phyloP scores from a whole-genome alignment of 2,329 filamentous ascomycete genomes.

The Penicillium sp. region DNA sequence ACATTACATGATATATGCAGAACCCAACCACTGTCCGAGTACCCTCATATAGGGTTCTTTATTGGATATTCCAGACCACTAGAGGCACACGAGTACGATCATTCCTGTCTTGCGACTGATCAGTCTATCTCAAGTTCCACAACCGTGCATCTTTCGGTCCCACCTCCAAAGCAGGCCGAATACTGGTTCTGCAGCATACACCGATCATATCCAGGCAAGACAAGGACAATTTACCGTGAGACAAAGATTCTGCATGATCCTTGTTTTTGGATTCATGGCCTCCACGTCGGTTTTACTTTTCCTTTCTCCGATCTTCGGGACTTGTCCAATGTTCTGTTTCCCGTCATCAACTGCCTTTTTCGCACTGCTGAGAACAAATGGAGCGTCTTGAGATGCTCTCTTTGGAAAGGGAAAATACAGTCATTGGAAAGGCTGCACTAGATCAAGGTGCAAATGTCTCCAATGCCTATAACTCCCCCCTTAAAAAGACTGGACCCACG shows the following conservation, averaged over 20 bases:
- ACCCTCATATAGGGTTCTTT: neutral
- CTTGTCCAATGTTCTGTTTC: neutral
- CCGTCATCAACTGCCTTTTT: neutral
- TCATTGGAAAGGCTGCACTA: neutral
- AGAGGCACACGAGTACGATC: neutral
- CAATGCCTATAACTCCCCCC: neutral
- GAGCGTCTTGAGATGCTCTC: conserved; percentile 1
- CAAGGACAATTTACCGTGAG: neutral
- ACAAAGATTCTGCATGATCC: conserved; percentile 4
- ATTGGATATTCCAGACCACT: neutral
- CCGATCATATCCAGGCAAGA: neutral
- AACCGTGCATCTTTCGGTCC: neutral
- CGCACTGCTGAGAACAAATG: neutral
- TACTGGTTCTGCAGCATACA: neutral
- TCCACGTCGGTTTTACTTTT: conserved; percentile 4
- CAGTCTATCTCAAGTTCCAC: conserved; percentile 4
- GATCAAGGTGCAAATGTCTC: neutral
- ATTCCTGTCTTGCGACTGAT: neutral
- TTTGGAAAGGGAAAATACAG: neutral
- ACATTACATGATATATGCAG: neutral
- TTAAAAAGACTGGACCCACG: neutral
- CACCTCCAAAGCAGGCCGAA: neutral
- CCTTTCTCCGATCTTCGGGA: conserved; percentile 1
- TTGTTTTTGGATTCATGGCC: neutral
- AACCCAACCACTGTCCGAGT: neutral